Evolutionary conservation across 352 stramenopile genomes (phyloP).

Genomic region (Ophiocytium majus): DNA sequence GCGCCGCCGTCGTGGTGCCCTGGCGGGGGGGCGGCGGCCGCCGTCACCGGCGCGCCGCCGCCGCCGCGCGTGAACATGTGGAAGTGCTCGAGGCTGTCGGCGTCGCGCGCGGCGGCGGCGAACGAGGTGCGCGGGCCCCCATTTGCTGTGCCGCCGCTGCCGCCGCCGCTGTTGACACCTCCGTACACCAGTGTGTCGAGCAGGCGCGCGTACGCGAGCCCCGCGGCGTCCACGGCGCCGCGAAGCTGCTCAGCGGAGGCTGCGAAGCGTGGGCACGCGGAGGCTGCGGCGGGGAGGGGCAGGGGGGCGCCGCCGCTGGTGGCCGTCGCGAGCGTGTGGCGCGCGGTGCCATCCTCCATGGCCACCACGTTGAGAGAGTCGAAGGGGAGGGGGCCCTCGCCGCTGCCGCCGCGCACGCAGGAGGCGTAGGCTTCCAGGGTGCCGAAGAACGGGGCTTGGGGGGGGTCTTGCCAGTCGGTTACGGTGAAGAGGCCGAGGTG

Average conservation of each 20-base stretch:
- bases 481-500: neutral
- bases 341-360: neutral
- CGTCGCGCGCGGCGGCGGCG: too few species aligned
- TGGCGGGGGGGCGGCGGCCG: too few species aligned
- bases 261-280: neutral
- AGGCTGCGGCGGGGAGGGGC: neutral
- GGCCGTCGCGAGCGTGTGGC: neutral
- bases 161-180: neutral
- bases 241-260: neutral
- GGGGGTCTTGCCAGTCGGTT: neutral
- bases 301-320: neutral
- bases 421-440: neutral
- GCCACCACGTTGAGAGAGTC: neutral
- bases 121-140: too few species aligned
- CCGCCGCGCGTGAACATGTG: neutral
- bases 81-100: neutral
- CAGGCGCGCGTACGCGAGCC: neutral
- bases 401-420: neutral
- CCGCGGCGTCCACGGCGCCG: neutral
- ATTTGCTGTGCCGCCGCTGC: neutral
- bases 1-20: neutral
- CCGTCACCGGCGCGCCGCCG: too few species aligned
- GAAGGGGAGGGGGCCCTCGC: neutral
- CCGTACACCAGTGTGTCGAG: neutral
- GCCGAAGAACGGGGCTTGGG: neutral